Evolutionary conservation across 1,139 yeast genomes (phyloP), one percentile per base, ranked within the genome.

Genomic region (Geotrichum carabidarum): DNA sequence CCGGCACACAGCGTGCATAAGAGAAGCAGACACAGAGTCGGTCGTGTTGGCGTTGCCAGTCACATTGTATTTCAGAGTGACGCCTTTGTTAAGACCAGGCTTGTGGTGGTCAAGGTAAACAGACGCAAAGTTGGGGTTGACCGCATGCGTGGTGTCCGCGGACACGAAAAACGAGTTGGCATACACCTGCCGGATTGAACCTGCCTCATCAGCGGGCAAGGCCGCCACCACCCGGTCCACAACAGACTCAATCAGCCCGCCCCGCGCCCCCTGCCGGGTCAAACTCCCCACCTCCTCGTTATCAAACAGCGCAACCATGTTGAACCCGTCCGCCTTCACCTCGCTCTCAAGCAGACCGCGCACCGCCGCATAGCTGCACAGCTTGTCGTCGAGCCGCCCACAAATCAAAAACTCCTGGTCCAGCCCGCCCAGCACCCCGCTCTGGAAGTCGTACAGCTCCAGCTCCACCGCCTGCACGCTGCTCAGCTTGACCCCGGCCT

Each of bases 101-200:
- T 77, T 79, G 69, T 84, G 90, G 62, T 79, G 66, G 58, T 81
- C 83, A 65, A 84, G 73, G 68, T 85, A 84, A 14, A 77, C 82
- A 40, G 61, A 59, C 30, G 79, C 70, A 69, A 87, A 90, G 72
- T 91, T 91, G 59, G 97, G 97, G 69, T 91, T 95, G 51, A 88
- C 85, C 38, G 96, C 97, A 68, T 91, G 98, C 1, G 96, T 93
- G 75, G 87, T 93, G 68, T 91, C 98, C 0, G 95, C 85, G 0
- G 96, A 89, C 56, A 90, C 74, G 62, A 90, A 79, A 71, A 90
- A 89, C 1, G 97, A 88, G 67, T 83, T 85, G 15, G 75, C 74
- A 44, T 59, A 63, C 1, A 72, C 60, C 55, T 62, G 67, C 9
- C 80, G 62, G 43, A 62, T 60, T 57, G 58, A 57, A 36, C 51